Evolutionary conservation across 495 filamentous ascomycete genomes (phyloP), one percentile per base, ranked within the genome.

Genomic region (Daldinia decipiens): DNA sequence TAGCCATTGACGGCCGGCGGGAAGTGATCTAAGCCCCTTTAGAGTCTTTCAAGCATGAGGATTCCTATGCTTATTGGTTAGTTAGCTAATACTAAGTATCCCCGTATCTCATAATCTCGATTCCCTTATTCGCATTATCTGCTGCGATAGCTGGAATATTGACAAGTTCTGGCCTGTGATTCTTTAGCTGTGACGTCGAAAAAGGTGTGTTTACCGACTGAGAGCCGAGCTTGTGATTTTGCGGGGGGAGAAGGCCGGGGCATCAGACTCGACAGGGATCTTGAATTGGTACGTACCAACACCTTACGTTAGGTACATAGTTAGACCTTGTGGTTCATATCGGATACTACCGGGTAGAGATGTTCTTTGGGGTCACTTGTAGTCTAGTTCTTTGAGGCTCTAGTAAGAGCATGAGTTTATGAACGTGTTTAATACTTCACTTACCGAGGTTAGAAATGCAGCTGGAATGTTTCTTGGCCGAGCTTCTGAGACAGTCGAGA

Each of bases 201-300:
- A 72, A 56, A 34, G 53, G 52, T 56, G 24, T 55, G 56, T 74
- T 76, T 74, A 71, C 82, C 82, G 83, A 83, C 74, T 69, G 73
- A 70, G 72, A 79, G 80, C 80, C 81, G 82, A 84, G 82, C 82
- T 83, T 85, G 83, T 85, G 83, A 85, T 80, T 79, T 80, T 84
- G 82, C 81, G 83, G 83, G 83, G 83, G 70, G 70, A 52, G 34
- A 34, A 59, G 51, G 50, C 61, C 54, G 65, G 65, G 64, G 65
- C 62, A 60, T 27, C 26, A 64, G 56, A 64, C 54, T 60, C 43
- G 59, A 50, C 64, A 68, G 56, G 70, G 70, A 64, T 63, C 19
- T 6, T 4, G 29, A 17, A 54, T 54, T 63, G 40, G 47, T 51
- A 52, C 4, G 31, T 62, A 36, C 38, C 13, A 9, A 27, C 26